phyloP scores from a whole-genome alignment of 2,329 filamentous ascomycete species.

The Clonostachys rosea region DNA sequence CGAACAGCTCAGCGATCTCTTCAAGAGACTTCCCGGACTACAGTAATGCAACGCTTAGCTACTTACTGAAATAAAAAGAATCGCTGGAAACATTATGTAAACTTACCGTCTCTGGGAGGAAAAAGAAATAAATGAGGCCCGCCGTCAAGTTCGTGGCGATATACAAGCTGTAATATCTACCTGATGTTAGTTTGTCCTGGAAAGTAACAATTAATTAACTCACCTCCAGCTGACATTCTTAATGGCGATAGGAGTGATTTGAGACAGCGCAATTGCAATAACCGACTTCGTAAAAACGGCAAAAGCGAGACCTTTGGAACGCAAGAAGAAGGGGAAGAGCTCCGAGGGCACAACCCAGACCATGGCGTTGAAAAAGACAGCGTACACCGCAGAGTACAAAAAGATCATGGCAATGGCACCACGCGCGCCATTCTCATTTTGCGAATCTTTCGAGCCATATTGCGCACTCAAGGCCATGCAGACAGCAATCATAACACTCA shows the following conservation, averaged over 20 bases:
- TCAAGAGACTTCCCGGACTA: slow-evolving; percentile 10
- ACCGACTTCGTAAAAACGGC: slow-evolving; percentile 16
- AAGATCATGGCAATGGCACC: slow-evolving; percentile 23
- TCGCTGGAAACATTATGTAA: not conserved
- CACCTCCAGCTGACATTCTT: slow-evolving; percentile 12
- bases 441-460: slow-evolving; percentile 6
- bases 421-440: slow-evolving; percentile 10
- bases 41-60: not conserved
- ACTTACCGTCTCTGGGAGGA: slow-evolving; percentile 20
- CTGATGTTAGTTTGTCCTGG: not conserved
- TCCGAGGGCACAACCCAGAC: slow-evolving; percentile 21
- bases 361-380: slow-evolving; percentile 23
- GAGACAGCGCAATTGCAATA: slow-evolving; percentile 17
- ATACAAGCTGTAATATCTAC: slow-evolving; percentile 18
- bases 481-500: slow-evolving; percentile 12
- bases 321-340: slow-evolving; percentile 16
- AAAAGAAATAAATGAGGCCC: slow-evolving; percentile 17
- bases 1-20: slow-evolving; percentile 17
- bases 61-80: too few species aligned
- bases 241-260: slow-evolving; percentile 16
- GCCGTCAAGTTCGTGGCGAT: slow-evolving; percentile 18
- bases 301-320: slow-evolving; percentile 11
- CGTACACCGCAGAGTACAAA: slow-evolving; percentile 17
- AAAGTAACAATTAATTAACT: not conserved
- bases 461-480: slow-evolving; percentile 16